Evolutionary conservation across 768 basidiomycete species (phyloP).

Genomic region (Kwoniella pini): DNA sequence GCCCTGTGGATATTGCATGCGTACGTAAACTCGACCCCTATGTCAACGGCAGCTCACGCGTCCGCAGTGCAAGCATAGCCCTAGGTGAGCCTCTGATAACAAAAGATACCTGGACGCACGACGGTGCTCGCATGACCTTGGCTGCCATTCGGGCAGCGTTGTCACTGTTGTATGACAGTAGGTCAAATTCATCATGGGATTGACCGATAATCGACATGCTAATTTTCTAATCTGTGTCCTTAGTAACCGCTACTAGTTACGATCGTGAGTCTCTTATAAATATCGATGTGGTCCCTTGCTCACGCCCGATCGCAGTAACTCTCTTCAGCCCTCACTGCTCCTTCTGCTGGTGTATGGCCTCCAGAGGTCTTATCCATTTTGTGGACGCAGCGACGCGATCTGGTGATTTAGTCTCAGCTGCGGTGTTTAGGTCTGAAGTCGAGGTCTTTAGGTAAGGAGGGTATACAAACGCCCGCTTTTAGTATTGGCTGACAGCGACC

Average conservation of each 20-base stretch:
- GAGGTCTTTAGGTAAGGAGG: slow-evolving; percentile 43
- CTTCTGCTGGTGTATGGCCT: slow-evolving; percentile 30
- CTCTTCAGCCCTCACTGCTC: slow-evolving; percentile 28
- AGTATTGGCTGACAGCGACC: background rate
- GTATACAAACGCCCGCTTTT: too few relatives aligned
- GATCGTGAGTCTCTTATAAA: slow-evolving; percentile 30
- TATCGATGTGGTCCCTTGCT: too few relatives aligned
- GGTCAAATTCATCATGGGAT: slow-evolving; percentile 24
- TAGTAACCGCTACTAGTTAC: slow-evolving; percentile 44
- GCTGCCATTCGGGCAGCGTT: slow-evolving; percentile 38
- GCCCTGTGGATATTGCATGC: slow-evolving; percentile 34
- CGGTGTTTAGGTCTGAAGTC: slow-evolving; percentile 39
- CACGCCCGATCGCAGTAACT: slow-evolving; percentile 27
- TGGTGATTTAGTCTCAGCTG: slow-evolving; percentile 36
- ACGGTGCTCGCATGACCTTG: slow-evolving; percentile 35
- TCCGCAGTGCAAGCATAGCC: slow-evolving; percentile 25
- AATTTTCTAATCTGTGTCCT: background rate
- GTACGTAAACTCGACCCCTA: slow-evolving; percentile 3
- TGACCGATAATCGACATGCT: too few relatives aligned
- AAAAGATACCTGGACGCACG: slow-evolving; percentile 37
- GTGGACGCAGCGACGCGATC: slow-evolving; percentile 31
- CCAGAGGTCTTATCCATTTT: slow-evolving; percentile 32
- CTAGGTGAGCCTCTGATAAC: slow-evolving; percentile 41
- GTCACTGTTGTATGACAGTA: slow-evolving; percentile 48
- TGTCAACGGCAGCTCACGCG: background rate